Base-by-base conservation (phyloP, 1,284 basidiomycete species). In the Papiliotrema terrestris region DNA sequence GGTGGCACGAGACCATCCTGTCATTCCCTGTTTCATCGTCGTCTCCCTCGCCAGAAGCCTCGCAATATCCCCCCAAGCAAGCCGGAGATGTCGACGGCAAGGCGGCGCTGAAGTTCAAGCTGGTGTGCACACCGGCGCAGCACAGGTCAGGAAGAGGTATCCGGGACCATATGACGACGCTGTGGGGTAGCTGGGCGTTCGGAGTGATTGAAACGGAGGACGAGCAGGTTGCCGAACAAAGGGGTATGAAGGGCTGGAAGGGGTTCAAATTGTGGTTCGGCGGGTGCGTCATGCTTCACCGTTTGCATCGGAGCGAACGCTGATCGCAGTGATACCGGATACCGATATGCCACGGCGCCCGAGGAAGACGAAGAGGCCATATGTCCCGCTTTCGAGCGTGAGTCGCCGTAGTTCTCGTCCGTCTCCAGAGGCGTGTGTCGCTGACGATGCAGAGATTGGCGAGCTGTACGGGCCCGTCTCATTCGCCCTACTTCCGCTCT, bases 181-280 rank as follows among this genome's bases (percentile, higher is more conserved):
- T 77, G 2, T 77, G 75, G 75, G 72, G 67, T 3, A 72, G 69
- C 48, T 77, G 75, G 75, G 66, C 66, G 29, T 58, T 77, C 22
- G 73, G 73, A 14, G 73, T 74, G 3, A 63, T 76, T 0, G 59
- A 56, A 17, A 43, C 60, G 5, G 58, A 62, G 8, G 62, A 67
- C 15, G 59, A 52, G 17, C 50, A 19, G 2, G 48, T 45, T 6
- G 52, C 45, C 8, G 44, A 42, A 2, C 55, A 62, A 50, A 58
- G 60, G 9, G 68, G 65, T 22, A 69, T 69, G 63, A 54, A 55
- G 15, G 64, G 51, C 20, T 69, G 67, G 70, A 50, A 61, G 19
- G 67, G 66, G 17, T 77, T 73, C 60, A 74, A 72, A 47, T 52
- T 71, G 51, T 77, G 58, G 55, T 77, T 77, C 52, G 75, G 72